Percentiles rank a stretch among this genome's conserved stretches.
Conservation (phyloP, 148 eudicot species). For the Rhododendron molle region DNA sequence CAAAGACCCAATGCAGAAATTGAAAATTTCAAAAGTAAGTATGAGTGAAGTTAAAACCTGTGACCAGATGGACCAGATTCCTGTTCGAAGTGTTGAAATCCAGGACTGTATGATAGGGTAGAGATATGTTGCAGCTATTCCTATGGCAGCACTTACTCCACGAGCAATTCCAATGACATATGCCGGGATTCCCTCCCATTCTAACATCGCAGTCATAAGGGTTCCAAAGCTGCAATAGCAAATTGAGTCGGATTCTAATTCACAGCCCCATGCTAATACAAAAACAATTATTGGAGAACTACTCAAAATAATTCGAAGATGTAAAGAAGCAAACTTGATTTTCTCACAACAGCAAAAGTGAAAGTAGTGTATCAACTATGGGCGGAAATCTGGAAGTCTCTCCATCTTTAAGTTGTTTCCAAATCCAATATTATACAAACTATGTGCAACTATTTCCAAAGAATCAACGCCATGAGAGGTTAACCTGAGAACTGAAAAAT, state of each 20-base stretch:
- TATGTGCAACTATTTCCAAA: neutral
- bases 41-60: constrained; percentile 44
- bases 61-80: constrained; percentile 97
- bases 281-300: neutral
- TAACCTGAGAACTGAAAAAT: constrained; percentile 81
- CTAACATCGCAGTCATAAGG: constrained; percentile 85
- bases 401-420: neutral
- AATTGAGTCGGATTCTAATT: neutral
- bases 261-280: neutral
- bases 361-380: neutral
- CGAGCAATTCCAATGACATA: constrained; percentile 74
- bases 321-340: neutral
- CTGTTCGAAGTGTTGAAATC: constrained; percentile 70
- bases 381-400: neutral
- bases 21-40: neutral
- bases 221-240: constrained; percentile 65
- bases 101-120: constrained; percentile 70
- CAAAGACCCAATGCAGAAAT: neutral
- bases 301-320: neutral
- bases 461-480: neutral
- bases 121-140: constrained; percentile 74
- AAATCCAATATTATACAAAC: neutral
- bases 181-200: constrained; percentile 88
- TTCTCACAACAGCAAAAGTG: neutral
- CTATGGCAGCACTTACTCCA: constrained; percentile 78